Conservation (phyloP, 768 basidiomycete genomes). For the Naganishia kalamii region DNA sequence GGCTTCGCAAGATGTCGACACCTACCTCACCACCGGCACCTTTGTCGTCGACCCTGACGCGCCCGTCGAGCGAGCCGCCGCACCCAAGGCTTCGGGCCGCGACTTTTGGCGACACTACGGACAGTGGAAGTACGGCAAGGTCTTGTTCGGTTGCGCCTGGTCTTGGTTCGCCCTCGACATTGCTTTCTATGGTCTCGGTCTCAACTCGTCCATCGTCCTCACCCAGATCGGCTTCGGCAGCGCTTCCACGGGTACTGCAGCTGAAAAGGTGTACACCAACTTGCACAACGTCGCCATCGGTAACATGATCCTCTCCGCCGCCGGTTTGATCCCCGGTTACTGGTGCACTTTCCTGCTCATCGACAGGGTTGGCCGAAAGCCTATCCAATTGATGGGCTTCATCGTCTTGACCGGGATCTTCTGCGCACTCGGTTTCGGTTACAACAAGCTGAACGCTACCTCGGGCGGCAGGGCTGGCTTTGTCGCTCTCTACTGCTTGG, state of each 20-base stretch:
- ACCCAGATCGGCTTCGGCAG: constrained; percentile 64
- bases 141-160: constrained; percentile 69
- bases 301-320: constrained; percentile 46
- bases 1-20: constrained; percentile 66
- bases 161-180: constrained; percentile 81
- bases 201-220: constrained; percentile 74
- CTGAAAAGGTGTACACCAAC: constrained; percentile 28
- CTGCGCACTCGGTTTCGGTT: constrained; percentile 46
- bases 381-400: constrained; percentile 48
- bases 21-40: constrained; percentile 56
- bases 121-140: constrained; percentile 70
- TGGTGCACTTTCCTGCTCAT: constrained; percentile 45
- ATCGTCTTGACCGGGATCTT: constrained; percentile 38
- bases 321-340: constrained; percentile 48
- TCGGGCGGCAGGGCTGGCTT: constrained; percentile 39
- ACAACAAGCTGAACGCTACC: constrained; percentile 40
- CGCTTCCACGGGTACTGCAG: constrained; percentile 38
- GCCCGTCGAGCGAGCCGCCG: constrained; percentile 57
- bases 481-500: constrained; percentile 46
- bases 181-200: constrained; percentile 76
- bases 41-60: constrained; percentile 55
- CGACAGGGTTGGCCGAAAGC: constrained; percentile 46
- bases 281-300: constrained; percentile 45
- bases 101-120: constrained; percentile 65
- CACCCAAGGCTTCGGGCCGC: constrained; percentile 61